Evolutionary conservation across 2,329 filamentous ascomycete genomes (phyloP), one percentile per base, ranked within the genome.

Genomic region (Arthrobotrys sphaeroides): DNA sequence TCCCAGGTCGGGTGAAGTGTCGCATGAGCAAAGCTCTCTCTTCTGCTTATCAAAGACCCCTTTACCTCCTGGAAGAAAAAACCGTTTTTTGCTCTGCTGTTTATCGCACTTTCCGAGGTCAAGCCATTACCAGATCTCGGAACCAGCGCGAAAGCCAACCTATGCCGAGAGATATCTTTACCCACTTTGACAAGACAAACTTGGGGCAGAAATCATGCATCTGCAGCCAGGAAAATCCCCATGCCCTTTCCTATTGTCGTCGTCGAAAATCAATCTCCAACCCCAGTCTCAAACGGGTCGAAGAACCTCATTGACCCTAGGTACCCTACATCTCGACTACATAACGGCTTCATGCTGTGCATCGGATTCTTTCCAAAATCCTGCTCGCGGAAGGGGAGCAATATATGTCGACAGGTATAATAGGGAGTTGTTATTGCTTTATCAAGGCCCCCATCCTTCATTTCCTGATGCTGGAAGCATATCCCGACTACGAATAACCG

Each of bases 351-450:
- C 43, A 31, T 59, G 49, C 55, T 43, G 36, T 70, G 66, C 66
- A 55, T 51, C 47, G 18, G 53, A 57, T 51, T 59, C 36, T 40
- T 69, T 60, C 33, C 40, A 60, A 24, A 61, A 43, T 70, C 31
- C 43, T 62, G 65, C 55, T 62, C 33, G 64, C 64, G 64, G 53
- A 61, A 69, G 65, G 51, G 69, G 51, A 51, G 59, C 40, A 42
- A 66, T 53, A 53, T 60, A 66, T 67, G 62, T 73, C 69, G 51
- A 61, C 69, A 67, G 53, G 42, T 74, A 66, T 67, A 67, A 36
- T 47, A 38, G 43, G 31, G 31, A 28, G 53, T 26, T 43, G n/a
- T n/a, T 68, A 68, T 68, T 60, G 65, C 65, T 60, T 51, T 67
- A 67, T 67, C 47, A 33, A 26, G 51, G 13, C 51, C 64, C 38